Percentiles rank a stretch among this genome's conserved stretches.
Conservation (phyloP, 495 filamentous ascomycete species). For the Stereocaulon alpinum region DNA sequence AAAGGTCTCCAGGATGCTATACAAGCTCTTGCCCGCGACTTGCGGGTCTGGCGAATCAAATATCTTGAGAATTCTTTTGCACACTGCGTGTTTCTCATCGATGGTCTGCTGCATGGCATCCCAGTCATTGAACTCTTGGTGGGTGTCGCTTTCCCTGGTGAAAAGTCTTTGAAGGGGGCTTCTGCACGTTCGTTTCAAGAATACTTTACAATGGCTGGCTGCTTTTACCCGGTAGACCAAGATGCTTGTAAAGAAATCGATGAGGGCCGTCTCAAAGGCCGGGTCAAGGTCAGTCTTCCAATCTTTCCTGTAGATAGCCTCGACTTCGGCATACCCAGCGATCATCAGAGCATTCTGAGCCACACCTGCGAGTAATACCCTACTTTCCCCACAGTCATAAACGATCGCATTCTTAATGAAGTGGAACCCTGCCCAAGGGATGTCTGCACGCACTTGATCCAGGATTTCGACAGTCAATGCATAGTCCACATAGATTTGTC, state of each 20-base stretch:
- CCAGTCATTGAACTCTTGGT: neutral
- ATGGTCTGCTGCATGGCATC: neutral
- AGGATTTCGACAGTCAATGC: conserved; percentile 31
- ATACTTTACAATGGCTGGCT: neutral
- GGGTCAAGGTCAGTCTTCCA: neutral
- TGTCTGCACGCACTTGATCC: conserved; percentile 33
- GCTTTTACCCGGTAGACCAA: neutral
- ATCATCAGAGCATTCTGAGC: conserved; percentile 16
- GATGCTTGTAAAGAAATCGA: neutral
- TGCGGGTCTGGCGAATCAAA: neutral
- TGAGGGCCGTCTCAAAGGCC: neutral
- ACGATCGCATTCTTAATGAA: conserved; percentile 30
- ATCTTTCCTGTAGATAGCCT: conserved; percentile 15
- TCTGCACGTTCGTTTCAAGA: no score
- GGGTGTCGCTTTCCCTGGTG: neutral
- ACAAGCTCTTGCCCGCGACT: neutral
- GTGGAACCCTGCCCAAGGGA: conserved; percentile 37
- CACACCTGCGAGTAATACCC: conserved; percentile 15
- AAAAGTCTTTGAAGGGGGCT: neutral
- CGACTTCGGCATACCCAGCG: conserved; percentile 17
- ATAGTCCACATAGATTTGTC: conserved; percentile 11
- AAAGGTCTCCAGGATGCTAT: neutral
- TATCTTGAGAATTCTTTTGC: neutral
- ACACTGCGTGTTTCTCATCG: neutral
- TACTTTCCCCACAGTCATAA: conserved; percentile 14